Conservation (phyloP, 257 asterid genomes). For the Catharanthus roseus region DNA sequence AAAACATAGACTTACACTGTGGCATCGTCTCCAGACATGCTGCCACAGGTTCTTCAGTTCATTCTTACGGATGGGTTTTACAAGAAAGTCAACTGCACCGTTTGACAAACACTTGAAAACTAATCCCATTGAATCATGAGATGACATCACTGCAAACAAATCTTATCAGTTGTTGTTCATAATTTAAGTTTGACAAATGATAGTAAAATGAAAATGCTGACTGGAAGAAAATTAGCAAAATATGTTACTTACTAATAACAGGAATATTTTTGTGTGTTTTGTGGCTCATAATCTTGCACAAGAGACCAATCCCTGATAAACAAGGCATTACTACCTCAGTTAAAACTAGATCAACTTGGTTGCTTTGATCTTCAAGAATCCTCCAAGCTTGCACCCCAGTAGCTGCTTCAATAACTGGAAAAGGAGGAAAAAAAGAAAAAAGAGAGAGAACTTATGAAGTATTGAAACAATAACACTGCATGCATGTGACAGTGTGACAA, state of each 20-base stretch:
- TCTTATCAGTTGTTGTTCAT: slow-evolving; percentile 22
- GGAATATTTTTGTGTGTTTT: slow-evolving; percentile 71
- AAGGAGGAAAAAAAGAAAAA: too few relatives aligned
- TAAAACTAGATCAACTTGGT: slow-evolving; percentile 69
- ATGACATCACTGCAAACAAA: slow-evolving; percentile 87
- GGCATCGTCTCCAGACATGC: slow-evolving; percentile 95
- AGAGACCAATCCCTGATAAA: slow-evolving; percentile 73
- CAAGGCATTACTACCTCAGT: slow-evolving; percentile 79
- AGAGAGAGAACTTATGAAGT: slow-evolving; percentile 7
- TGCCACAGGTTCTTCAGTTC: slow-evolving; percentile 97
- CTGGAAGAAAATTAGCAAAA: not conserved
- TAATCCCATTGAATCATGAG: slow-evolving; percentile 85
- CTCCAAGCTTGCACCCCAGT: slow-evolving; percentile 90
- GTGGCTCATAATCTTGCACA: slow-evolving; percentile 82
- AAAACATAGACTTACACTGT: slow-evolving; percentile 51
- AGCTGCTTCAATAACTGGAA: slow-evolving; percentile 69
- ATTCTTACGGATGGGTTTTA: slow-evolving; percentile 88
- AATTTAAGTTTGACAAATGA: slow-evolving; percentile 15
- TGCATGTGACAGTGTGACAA: not conserved
- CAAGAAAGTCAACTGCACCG: slow-evolving; percentile 96
- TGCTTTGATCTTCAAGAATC: slow-evolving; percentile 62
- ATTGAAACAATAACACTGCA: not conserved
- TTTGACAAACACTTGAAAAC: slow-evolving; percentile 87
- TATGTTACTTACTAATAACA: slow-evolving; percentile 66
- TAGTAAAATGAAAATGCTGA: not conserved